Evolutionary conservation across 2,329 filamentous ascomycete species (phyloP).

Genomic region (Dactylellina cionopaga): DNA sequence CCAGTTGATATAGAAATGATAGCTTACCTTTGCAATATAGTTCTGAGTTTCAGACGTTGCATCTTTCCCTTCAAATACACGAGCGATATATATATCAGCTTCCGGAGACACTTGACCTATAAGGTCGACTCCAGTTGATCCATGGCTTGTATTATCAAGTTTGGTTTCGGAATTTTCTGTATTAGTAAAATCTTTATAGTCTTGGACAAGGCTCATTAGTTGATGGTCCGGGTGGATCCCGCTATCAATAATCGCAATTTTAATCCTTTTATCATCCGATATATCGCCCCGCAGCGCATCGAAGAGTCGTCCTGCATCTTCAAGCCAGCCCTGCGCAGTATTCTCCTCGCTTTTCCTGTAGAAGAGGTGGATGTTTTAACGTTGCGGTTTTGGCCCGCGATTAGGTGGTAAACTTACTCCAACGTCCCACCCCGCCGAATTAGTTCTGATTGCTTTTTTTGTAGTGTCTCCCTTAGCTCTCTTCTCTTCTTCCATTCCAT

Average conservation of each 20-base stretch:
- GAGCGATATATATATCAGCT: neutral
- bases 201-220: neutral
- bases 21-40: neutral
- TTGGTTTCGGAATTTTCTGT: neutral
- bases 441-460: neutral
- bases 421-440: neutral
- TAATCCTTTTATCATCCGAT: neutral
- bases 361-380: neutral
- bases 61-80: neutral
- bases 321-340: neutral
- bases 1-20: neutral
- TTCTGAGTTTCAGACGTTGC: neutral
- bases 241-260: neutral
- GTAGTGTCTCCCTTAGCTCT: neutral
- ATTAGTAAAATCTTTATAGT: neutral
- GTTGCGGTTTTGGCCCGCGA: neutral
- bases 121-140: neutral
- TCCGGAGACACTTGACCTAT: neutral
- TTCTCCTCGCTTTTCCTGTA: neutral
- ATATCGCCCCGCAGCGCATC: neutral
- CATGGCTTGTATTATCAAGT: neutral
- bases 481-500: constrained; percentile 1
- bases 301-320: neutral
- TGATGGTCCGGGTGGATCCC: neutral
- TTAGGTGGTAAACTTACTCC: neutral